Evolutionary conservation across 768 basidiomycete species (phyloP).

Genomic region (Termitomyces sp.): DNA sequence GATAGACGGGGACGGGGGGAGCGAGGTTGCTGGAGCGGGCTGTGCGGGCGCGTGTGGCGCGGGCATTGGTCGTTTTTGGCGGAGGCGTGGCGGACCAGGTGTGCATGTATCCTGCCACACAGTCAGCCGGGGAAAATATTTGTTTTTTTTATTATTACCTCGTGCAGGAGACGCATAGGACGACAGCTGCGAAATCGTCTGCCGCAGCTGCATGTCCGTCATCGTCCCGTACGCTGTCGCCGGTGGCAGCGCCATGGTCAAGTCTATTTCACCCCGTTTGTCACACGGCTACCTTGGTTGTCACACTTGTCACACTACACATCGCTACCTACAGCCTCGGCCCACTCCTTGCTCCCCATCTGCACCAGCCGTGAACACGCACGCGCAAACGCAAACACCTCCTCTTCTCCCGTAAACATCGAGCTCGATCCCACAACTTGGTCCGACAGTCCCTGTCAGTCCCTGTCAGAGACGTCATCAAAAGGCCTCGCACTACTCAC

Average conservation of each 20-base stretch:
- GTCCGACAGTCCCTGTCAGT: constrained; percentile 69
- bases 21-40: constrained; percentile 35
- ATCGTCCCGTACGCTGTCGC: constrained; percentile 36
- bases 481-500: constrained; percentile 34
- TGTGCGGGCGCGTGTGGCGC: not conserved
- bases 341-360: constrained; percentile 92
- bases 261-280: not conserved
- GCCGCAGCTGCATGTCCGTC: constrained; percentile 60
- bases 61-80: constrained; percentile 29
- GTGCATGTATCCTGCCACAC: constrained; percentile 35
- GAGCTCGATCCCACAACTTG: constrained; percentile 78
- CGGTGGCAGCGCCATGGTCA: constrained; percentile 17
- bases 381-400: constrained; percentile 94
- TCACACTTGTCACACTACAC: constrained; percentile 6
- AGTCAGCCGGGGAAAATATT: not conserved
- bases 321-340: constrained; percentile 40
- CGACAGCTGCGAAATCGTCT: constrained; percentile 55
- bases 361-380: constrained; percentile 85
- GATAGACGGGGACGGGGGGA: constrained; percentile 31
- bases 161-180: constrained; percentile 39
- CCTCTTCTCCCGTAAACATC: constrained; percentile 96
- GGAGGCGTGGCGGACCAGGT: constrained; percentile 63
- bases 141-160: not conserved
- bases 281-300: not conserved
- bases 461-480: constrained; percentile 3